Evolutionary conservation across 257 asterid species (phyloP).

Genomic region (Craterostigma plantagineum): DNA sequence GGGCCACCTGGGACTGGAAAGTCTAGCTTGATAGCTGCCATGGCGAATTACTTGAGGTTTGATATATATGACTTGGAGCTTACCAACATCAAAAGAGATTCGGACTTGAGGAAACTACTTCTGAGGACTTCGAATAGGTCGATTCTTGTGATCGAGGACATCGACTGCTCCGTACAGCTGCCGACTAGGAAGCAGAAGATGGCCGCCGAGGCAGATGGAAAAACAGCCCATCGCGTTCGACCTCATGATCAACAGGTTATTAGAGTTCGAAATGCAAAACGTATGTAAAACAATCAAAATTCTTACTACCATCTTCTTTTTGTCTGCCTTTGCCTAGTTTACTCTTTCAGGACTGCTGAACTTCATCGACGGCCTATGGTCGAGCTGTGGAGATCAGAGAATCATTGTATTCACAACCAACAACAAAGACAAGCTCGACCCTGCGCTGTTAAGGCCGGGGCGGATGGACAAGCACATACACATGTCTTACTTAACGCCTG

Average conservation of each 20-base stretch:
- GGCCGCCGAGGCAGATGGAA: neutral
- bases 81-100: slow-evolving; percentile 26
- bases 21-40: slow-evolving; percentile 58
- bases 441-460: slow-evolving; percentile 66
- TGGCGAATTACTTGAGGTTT: slow-evolving; percentile 53
- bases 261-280: neutral
- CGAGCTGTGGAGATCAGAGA: slow-evolving; percentile 67
- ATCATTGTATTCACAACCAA: slow-evolving; percentile 62
- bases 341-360: slow-evolving; percentile 56
- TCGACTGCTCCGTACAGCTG: slow-evolving; percentile 45
- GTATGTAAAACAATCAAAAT: neutral
- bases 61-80: slow-evolving; percentile 65
- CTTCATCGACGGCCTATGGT: slow-evolving; percentile 79
- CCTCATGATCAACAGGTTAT: neutral
- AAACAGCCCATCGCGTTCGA: neutral
- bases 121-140: slow-evolving; percentile 46
- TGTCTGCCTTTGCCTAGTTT: slow-evolving; percentile 13
- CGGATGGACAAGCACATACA: slow-evolving; percentile 80
- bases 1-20: slow-evolving; percentile 83
- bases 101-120: slow-evolving; percentile 46
- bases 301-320: neutral
- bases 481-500: slow-evolving; percentile 51
- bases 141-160: slow-evolving; percentile 61
- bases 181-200: slow-evolving; percentile 18
- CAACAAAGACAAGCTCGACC: slow-evolving; percentile 54